Evolutionary conservation across 768 basidiomycete genomes (phyloP), one percentile per base, ranked within the genome.

Genomic region (Rhizopogon salebrosus): DNA sequence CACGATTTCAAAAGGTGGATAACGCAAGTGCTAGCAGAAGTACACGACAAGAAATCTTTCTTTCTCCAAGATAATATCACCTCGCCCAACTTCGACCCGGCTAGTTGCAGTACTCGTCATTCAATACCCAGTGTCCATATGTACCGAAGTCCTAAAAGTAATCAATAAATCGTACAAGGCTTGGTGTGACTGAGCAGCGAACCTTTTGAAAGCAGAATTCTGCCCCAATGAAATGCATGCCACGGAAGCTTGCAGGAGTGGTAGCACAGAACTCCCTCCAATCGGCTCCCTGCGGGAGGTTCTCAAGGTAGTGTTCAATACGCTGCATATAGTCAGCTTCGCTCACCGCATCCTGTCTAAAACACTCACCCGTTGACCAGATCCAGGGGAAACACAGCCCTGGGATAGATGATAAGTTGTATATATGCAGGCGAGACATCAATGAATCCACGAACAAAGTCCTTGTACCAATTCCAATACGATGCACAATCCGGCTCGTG

Each of bases 251-350:
- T 0, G 51, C 62, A 0, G 69, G 69, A 1, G 69, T 70, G 6
- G 68, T 68, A 13, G 69, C 64, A 45, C 69, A 70, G 42, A 70
- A 65, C 42, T 62, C 59, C 9, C 57, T 55, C 68, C 68, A 71
- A 23, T 64, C 62, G 14, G 59, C 48, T 6, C 67, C 64, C 6
- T 5, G 3, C 6, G 63, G 67, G 14, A 71, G 58, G 14, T 65
- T 63, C n/a, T 62, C 60, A 7, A 71, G 45, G 40, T 57, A 64
- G 2, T 66, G 62, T 20, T 70, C 66, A 48, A 69, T 61, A 24
- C 59, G 60, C 67, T 70, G 43, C 11, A 16, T 23, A 29, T 7
- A 24, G 14, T 29, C 20, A 52, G 16, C 18, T 26, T 6, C 6
- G 26, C 22, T 24, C 20, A 26, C 34, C 5, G 23, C 4, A 43